Conservation (phyloP, 2,329 filamentous ascomycete genomes). For the Colletotrichum falcatum region DNA sequence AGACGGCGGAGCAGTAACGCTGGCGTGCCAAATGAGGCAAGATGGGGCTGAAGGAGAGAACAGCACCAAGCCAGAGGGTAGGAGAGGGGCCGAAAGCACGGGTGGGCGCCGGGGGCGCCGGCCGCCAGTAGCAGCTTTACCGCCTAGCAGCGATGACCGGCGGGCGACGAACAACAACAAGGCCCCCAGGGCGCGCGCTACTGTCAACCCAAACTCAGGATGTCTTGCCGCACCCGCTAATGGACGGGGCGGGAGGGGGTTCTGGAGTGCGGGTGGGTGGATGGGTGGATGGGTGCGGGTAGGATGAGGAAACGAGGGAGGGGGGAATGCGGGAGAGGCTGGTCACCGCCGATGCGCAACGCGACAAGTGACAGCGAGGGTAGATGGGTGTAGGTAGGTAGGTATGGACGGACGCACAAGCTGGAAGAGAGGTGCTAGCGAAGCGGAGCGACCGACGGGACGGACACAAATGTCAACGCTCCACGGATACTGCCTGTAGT, state of each 20-base stretch:
- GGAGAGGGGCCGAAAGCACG: background rate
- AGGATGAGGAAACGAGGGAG: constrained; percentile 2
- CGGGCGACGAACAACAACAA: background rate
- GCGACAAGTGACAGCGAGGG: constrained; percentile 5
- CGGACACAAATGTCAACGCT: background rate
- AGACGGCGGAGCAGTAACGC: constrained; percentile 1
- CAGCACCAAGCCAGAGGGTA: constrained; percentile 5
- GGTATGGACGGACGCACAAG: no score
- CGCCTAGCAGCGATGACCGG: background rate
- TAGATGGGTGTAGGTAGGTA: background rate
- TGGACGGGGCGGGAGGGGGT: background rate
- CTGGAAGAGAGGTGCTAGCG: background rate
- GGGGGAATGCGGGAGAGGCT: background rate
- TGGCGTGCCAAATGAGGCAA: constrained; percentile 35
- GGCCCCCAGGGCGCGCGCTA: background rate
- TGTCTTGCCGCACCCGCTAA: constrained; percentile 15
- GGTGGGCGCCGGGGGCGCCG: background rate
- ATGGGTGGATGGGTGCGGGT: background rate
- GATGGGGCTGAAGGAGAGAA: constrained; percentile 37
- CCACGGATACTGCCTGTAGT: background rate
- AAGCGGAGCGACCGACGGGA: background rate
- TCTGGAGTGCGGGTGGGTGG: background rate
- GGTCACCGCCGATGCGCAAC: constrained; percentile 8
- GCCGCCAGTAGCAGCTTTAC: background rate
- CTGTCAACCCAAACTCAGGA: constrained; percentile 17